A percentile compares a stretch with the other conserved stretches of the same genome.
These are phyloP conservation scores for Aureobasidium mangrovei DNA, from an alignment of 2,329 filamentous ascomycete species.

Conservation along the genomic window DNA sequence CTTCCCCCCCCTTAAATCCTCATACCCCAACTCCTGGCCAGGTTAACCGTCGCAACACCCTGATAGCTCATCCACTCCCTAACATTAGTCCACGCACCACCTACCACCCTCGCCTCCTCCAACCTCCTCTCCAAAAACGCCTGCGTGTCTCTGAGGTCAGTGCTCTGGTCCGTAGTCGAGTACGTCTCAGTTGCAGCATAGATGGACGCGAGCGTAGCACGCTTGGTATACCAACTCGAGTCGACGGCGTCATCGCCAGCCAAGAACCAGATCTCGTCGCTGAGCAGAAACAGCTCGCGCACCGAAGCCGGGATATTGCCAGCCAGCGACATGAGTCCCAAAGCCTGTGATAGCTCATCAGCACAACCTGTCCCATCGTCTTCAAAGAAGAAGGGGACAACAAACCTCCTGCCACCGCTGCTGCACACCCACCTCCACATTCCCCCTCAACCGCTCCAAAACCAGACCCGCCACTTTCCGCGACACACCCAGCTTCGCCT, in stretches of 20 bases:
- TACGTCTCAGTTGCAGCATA: slow-evolving; percentile 73
- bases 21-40: slow-evolving; percentile 79
- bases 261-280: slow-evolving; percentile 89
- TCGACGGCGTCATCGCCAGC: slow-evolving; percentile 77
- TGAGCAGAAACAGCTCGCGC: slow-evolving; percentile 67
- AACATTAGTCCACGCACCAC: slow-evolving; percentile 53
- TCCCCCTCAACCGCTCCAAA: slow-evolving; percentile 68
- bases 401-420: slow-evolving; percentile 74
- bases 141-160: slow-evolving; percentile 66
- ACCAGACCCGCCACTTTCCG: slow-evolving; percentile 62
- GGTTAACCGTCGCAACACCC: slow-evolving; percentile 65
- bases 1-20: slow-evolving; percentile 50
- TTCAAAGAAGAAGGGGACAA: slow-evolving; percentile 14
- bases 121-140: slow-evolving; percentile 70
- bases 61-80: slow-evolving; percentile 78
- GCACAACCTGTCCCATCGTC: neutral
- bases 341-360: slow-evolving; percentile 47
- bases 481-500: slow-evolving; percentile 41
- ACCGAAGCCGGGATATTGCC: slow-evolving; percentile 67
- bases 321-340: slow-evolving; percentile 83
- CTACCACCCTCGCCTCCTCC: slow-evolving; percentile 56
- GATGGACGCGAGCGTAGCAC: slow-evolving; percentile 53
- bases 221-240: slow-evolving; percentile 76
- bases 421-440: slow-evolving; percentile 53
- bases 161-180: slow-evolving; percentile 81